A percentile compares a stretch with the other conserved stretches of the same genome.
These are phyloP conservation scores for Carex cristatella DNA, from an alignment of 176 grass and related monocot genomes.

Conservation along the genomic window DNA sequence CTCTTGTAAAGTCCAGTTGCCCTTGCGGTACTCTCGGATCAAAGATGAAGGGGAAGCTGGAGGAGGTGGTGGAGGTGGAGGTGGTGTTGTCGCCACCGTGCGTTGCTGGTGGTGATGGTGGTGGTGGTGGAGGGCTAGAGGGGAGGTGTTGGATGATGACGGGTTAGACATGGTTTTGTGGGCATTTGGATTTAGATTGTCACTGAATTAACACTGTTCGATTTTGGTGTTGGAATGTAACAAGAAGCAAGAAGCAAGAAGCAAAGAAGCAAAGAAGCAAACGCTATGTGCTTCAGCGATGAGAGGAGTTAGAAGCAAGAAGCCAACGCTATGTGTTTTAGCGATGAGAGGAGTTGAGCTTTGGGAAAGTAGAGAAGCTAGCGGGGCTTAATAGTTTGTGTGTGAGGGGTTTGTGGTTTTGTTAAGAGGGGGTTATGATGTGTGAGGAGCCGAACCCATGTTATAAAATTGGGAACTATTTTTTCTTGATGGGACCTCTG, in stretches of 20 bases:
- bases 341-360: not conserved
- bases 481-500: not conserved
- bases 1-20: constrained; percentile 97
- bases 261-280: not conserved
- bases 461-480: not conserved
- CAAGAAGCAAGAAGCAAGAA: not conserved
- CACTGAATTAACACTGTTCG: not conserved
- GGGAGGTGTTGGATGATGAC: constrained; percentile 29
- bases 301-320: too few species aligned
- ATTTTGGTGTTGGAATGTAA: not conserved
- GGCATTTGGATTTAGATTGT: constrained; percentile 24
- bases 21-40: constrained; percentile 85
- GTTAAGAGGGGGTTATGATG: constrained; percentile 12
- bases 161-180: constrained; percentile 42
- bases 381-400: constrained; percentile 8
- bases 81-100: not conserved
- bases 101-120: constrained; percentile 25
- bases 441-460: not conserved
- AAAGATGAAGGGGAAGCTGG: constrained; percentile 37
- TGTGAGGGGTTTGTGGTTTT: constrained; percentile 17
- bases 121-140: constrained; percentile 24
- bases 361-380: not conserved
- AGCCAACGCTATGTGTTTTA: not conserved
- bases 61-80: constrained; percentile 37
- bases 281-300: too few species aligned